phyloP scores from a whole-genome alignment of 176 grass and related monocot species.

The Musa acuminata region DNA sequence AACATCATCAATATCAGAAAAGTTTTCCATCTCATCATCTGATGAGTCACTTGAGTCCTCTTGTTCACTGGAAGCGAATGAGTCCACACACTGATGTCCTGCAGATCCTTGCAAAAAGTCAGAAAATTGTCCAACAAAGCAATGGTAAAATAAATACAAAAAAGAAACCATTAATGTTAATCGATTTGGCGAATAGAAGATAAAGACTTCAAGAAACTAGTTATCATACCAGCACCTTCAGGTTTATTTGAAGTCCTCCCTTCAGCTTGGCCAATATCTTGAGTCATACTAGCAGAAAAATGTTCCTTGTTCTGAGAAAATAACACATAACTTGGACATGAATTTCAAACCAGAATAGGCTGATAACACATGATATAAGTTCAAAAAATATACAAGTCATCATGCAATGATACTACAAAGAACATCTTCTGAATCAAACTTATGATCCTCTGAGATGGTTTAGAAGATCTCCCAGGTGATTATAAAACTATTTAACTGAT shows the following conservation, averaged over 20 bases:
- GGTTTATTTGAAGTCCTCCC: conserved; percentile 23
- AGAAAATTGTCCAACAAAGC: neutral
- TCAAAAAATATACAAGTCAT: neutral
- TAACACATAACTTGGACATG: neutral
- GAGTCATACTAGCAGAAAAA: conserved; percentile 11
- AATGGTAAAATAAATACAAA: neutral
- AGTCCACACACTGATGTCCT: conserved; percentile 18
- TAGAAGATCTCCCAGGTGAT: too few species aligned
- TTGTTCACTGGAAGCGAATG: neutral
- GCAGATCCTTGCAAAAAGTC: neutral
- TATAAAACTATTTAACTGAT: too few species aligned
- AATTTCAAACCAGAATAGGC: neutral
- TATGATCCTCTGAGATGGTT: too few species aligned
- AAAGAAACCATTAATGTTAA: neutral
- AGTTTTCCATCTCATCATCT: conserved; percentile 40
- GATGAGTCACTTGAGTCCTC: conserved; percentile 35
- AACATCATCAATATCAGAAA: conserved; percentile 85
- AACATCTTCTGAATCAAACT: neutral
- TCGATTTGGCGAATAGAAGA: too few species aligned
- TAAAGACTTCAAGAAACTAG: too few species aligned
- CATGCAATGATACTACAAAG: neutral
- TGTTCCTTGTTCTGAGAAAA: neutral
- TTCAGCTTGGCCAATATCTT: conserved; percentile 26
- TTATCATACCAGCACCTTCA: conserved; percentile 30
- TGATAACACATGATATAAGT: neutral